Evolutionary conservation across 2,329 filamentous ascomycete genomes (phyloP).

Genomic region (Talaromyces rugulosus): DNA sequence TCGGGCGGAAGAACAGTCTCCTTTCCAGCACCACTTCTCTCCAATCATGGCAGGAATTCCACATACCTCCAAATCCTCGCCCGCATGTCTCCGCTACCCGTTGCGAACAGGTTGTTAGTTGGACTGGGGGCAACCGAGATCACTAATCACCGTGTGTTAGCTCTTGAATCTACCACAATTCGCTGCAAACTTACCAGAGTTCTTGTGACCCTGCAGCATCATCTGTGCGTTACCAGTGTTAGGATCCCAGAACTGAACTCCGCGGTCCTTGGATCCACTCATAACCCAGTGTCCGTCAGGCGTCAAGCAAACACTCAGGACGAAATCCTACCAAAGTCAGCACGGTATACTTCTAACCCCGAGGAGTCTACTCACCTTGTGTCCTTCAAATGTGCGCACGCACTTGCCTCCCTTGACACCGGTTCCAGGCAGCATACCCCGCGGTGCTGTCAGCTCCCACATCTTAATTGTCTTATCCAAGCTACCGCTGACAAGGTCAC

Average conservation of each 20-base stretch:
- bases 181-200: conserved; percentile 59
- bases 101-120: conserved; percentile 82
- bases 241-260: conserved; percentile 98
- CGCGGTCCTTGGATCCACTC: conserved; percentile 93
- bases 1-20: conserved; percentile 8
- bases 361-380: conserved; percentile 61
- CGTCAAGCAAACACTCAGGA: conserved; percentile 90
- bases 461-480: conserved; percentile 99
- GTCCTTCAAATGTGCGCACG: conserved; percentile 93
- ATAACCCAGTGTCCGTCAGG: conserved; percentile 95
- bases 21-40: conserved; percentile 11
- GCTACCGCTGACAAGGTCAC: conserved; percentile 89
- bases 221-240: conserved; percentile 89
- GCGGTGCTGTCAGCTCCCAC: conserved; percentile 82
- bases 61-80: conserved; percentile 88
- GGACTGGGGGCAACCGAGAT: conserved; percentile 96
- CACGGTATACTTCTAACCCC: background rate
- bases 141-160: conserved; percentile 47
- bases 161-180: background rate
- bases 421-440: conserved; percentile 61
- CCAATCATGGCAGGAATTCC: conserved; percentile 12
- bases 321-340: conserved; percentile 68
- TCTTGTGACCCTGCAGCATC: conserved; percentile 98
- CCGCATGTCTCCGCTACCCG: conserved; percentile 94
- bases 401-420: conserved; percentile 84